Conservation (phyloP, 2,329 filamentous ascomycete genomes). For the Endocalyx cinctus region DNA sequence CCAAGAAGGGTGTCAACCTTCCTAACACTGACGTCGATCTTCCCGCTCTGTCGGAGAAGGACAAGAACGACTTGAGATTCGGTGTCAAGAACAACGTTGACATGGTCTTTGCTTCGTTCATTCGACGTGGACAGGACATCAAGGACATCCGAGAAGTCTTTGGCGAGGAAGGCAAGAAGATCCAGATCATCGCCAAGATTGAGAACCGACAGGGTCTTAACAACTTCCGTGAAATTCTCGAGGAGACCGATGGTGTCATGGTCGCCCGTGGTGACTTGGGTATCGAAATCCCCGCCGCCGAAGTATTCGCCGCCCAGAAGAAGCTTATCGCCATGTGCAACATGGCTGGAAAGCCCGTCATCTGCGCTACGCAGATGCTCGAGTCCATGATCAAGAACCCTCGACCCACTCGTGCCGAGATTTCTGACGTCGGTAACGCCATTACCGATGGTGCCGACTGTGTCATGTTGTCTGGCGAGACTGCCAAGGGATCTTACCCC, state of each 20-base stretch:
- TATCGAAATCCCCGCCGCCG: conserved; percentile 96
- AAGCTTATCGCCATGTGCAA: conserved; percentile 99
- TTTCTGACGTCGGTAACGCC: conserved; percentile 96
- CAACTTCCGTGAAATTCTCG: conserved; percentile 97
- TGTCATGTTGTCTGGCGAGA: conserved; percentile 99
- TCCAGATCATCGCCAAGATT: conserved; percentile 99
- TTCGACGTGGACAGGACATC: conserved; percentile 91
- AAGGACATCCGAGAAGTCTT: conserved; percentile 84
- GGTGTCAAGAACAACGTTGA: conserved; percentile 98
- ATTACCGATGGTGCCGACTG: conserved; percentile 97
- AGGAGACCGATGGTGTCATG: conserved; percentile 98
- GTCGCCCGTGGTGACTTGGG: conserved; percentile 97
- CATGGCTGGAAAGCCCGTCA: conserved; percentile 96
- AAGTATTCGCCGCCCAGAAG: conserved; percentile 99
- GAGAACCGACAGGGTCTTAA: conserved; percentile 99
- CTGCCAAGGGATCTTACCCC: conserved; percentile 95
- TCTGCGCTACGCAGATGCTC: conserved; percentile 99
- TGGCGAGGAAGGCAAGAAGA: conserved; percentile 86
- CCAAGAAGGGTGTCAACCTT: conserved; percentile 98
- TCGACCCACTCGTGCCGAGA: conserved; percentile 94
- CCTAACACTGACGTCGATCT: conserved; percentile 98
- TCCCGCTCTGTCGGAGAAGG: conserved; percentile 95
- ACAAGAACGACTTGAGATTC: conserved; percentile 88
- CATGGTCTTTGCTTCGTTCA: conserved; percentile 99
- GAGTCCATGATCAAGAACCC: conserved; percentile 99